These are phyloP conservation scores for Tylopilus sp. DNA, from an alignment of 1,284 basidiomycete species.

Conservation along the genomic window DNA sequence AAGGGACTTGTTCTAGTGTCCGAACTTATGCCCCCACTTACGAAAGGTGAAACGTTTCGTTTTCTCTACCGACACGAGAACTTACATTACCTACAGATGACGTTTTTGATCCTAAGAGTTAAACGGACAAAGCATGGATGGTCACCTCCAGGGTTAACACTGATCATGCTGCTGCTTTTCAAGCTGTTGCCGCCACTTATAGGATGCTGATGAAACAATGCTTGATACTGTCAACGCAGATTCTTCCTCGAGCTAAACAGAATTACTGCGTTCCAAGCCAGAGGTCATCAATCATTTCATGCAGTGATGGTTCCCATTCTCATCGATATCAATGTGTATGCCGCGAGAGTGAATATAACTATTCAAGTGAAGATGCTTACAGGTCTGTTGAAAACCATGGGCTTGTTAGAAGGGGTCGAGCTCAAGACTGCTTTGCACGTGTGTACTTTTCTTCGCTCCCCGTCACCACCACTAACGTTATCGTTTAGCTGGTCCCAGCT, in stretches of 20 bases:
- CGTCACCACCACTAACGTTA: slow-evolving; percentile 14
- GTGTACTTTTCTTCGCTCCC: slow-evolving; percentile 26
- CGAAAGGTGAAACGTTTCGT: slow-evolving; percentile 76
- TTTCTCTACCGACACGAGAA: not conserved
- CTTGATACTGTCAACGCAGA: slow-evolving; percentile 36
- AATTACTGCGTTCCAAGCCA: slow-evolving; percentile 80
- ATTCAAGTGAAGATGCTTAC: slow-evolving; percentile 90
- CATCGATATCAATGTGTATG: slow-evolving; percentile 95
- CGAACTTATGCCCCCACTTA: slow-evolving; percentile 91
- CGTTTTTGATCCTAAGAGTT: slow-evolving; percentile 91
- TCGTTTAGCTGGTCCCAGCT: slow-evolving; percentile 86
- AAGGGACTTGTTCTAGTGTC: slow-evolving; percentile 88
- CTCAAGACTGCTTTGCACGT: slow-evolving; percentile 84
- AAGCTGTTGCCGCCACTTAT: slow-evolving; percentile 45
- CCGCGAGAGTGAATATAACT: slow-evolving; percentile 89
- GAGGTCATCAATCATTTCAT: slow-evolving; percentile 86
- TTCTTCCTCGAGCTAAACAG: slow-evolving; percentile 67
- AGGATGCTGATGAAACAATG: slow-evolving; percentile 49
- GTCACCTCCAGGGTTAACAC: slow-evolving; percentile 83
- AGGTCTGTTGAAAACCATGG: slow-evolving; percentile 88
- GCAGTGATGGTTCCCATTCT: slow-evolving; percentile 90
- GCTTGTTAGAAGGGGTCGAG: slow-evolving; percentile 84
- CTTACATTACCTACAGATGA: slow-evolving; percentile 69
- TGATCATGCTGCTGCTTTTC: slow-evolving; percentile 75
- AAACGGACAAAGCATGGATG: slow-evolving; percentile 87